These are phyloP conservation scores for Rubia peregrina DNA, from an alignment of 305 asterid genomes.

Conservation along the genomic window DNA sequence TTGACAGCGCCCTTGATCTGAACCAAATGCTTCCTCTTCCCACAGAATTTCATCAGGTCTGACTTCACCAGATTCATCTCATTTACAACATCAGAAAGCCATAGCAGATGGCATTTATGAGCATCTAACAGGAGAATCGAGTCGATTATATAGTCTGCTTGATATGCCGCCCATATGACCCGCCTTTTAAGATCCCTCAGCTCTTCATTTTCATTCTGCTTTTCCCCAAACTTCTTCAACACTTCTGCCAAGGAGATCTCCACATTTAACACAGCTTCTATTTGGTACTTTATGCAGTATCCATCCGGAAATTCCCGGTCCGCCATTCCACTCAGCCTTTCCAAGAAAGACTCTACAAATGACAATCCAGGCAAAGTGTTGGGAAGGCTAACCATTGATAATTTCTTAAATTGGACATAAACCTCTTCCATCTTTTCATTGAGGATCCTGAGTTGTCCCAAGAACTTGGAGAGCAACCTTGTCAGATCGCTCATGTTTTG, in stretches of 20 bases:
- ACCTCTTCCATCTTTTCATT: not conserved
- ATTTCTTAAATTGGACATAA: not conserved
- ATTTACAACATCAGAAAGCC: not conserved
- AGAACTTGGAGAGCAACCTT: not conserved
- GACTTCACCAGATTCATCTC: not conserved
- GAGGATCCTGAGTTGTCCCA: not conserved
- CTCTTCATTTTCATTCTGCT: not conserved
- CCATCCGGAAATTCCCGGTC: not conserved
- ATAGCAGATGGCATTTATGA: not conserved
- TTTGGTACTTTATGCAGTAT: not conserved
- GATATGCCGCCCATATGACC: not conserved
- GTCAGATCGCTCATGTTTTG: not conserved
- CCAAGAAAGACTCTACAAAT: not conserved
- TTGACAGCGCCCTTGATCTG: too few relatives aligned
- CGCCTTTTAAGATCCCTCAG: not conserved
- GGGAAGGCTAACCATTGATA: not conserved
- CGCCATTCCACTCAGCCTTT: not conserved
- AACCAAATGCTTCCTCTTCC: too few relatives aligned
- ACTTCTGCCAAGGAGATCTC: not conserved
- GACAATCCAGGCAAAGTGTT: not conserved
- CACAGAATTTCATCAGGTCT: not conserved
- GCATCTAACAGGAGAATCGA: not conserved
- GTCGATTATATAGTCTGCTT: slow-evolving; percentile 6
- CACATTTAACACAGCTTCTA: not conserved
- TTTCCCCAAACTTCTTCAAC: not conserved